Conservation (phyloP, 495 filamentous ascomycete genomes). For the Ramalina intermedia region DNA sequence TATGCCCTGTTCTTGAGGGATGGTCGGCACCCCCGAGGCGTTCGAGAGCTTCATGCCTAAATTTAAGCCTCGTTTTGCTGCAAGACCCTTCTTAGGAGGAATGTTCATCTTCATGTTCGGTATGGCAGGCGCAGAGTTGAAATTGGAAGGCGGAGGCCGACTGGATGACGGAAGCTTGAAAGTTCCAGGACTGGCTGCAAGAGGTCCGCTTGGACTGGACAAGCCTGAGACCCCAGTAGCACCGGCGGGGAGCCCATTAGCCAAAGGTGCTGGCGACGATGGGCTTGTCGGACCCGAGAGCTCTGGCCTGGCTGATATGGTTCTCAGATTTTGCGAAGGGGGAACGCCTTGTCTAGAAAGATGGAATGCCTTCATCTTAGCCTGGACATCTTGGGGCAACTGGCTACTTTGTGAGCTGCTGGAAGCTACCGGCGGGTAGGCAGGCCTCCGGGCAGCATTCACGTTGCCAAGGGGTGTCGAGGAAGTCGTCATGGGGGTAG, state of each 20-base stretch:
- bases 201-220: constrained; percentile 16
- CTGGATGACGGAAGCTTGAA: constrained; percentile 24
- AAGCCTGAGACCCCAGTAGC: neutral
- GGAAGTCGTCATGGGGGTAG: constrained; percentile 48
- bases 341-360: constrained; percentile 45
- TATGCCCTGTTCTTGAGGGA: neutral
- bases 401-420: constrained; percentile 38
- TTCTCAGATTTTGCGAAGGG: constrained; percentile 18
- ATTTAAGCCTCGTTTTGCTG: constrained; percentile 36
- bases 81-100: constrained; percentile 37
- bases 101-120: constrained; percentile 17
- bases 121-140: constrained; percentile 36
- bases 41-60: constrained; percentile 37
- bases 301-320: constrained; percentile 1
- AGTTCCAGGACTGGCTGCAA: constrained; percentile 25
- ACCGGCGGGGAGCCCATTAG: constrained; percentile 6
- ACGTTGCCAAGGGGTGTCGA: constrained; percentile 71
- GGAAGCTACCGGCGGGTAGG: constrained; percentile 35
- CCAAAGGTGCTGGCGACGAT: constrained; percentile 10
- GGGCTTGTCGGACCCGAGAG: constrained; percentile 23
- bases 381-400: constrained; percentile 67
- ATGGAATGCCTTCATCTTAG: constrained; percentile 66
- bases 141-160: constrained; percentile 31
- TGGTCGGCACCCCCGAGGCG: constrained; percentile 24
- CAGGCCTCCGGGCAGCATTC: constrained; percentile 59